These are phyloP conservation scores for Lentinula edodes DNA, from an alignment of 768 basidiomycete species.

Conservation along the genomic window DNA sequence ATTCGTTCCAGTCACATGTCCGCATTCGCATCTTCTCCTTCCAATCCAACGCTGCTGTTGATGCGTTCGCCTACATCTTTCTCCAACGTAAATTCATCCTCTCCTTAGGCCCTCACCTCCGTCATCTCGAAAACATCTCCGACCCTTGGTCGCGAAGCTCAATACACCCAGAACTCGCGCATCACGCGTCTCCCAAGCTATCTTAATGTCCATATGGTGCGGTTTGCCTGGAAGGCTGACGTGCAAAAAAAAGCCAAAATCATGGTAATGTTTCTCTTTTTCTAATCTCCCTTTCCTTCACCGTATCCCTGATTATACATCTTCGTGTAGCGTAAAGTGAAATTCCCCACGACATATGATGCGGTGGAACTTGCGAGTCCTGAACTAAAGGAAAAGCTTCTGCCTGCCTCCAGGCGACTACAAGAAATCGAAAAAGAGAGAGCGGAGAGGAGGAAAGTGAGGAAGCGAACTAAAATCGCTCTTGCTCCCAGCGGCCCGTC, in stretches of 20 bases:
- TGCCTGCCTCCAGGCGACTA: slow-evolving; percentile 64
- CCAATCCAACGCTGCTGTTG: not conserved
- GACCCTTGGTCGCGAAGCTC: slow-evolving; percentile 71
- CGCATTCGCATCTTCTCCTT: not conserved
- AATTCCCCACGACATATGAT: slow-evolving; percentile 87
- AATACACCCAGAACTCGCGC: slow-evolving; percentile 77
- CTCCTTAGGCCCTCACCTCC: slow-evolving; percentile 70
- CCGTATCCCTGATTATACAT: not conserved
- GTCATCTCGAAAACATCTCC: slow-evolving; percentile 83
- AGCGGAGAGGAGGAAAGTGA: slow-evolving; percentile 73
- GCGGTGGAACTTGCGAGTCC: slow-evolving; percentile 77
- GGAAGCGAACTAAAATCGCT: slow-evolving; percentile 61
- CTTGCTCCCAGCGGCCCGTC: slow-evolving; percentile 18
- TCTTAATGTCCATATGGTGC: slow-evolving; percentile 90
- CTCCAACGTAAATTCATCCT: not conserved
- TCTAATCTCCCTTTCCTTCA: not conserved
- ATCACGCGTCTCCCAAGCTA: slow-evolving; percentile 81
- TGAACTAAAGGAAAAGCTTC: slow-evolving; percentile 66
- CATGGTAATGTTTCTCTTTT: slow-evolving; percentile 52
- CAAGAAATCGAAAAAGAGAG: slow-evolving; percentile 84
- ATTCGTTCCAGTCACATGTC: not conserved
- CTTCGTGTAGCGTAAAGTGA: slow-evolving; percentile 68
- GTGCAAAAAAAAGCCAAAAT: slow-evolving; percentile 94
- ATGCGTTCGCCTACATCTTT: not conserved
- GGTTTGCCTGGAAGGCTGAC: slow-evolving; percentile 92